Conservation (phyloP, 192 early-diverging fungal genomes). For the Oehlia diaphana region DNA sequence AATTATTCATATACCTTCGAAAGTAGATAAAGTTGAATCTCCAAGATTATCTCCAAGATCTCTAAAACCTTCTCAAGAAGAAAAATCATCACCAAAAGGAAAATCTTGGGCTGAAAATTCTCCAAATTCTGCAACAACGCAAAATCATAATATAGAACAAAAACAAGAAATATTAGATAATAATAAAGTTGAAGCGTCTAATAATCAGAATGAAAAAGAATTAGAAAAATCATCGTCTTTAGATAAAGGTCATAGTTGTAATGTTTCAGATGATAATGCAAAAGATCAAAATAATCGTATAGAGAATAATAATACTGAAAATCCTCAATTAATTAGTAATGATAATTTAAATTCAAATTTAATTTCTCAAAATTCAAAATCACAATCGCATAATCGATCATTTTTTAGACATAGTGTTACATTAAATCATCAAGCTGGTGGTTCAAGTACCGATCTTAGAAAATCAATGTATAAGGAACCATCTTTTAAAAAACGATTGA, state of each 20-base stretch:
- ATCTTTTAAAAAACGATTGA: constrained; percentile 4
- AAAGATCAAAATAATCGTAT: background rate
- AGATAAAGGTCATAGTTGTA: background rate
- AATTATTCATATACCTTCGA: background rate
- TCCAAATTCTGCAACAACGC: background rate
- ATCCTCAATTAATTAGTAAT: constrained; percentile 9
- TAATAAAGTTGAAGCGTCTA: background rate
- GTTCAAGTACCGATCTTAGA: constrained; percentile 10
- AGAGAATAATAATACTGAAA: background rate
- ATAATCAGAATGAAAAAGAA: background rate
- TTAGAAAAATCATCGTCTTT: background rate
- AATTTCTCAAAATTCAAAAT: background rate
- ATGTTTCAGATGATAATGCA: background rate
- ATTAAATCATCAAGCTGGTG: background rate
- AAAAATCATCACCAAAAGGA: background rate
- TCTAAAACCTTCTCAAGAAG: background rate
- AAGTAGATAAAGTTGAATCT: background rate
- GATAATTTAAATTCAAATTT: constrained; percentile 9
- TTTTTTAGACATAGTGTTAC: background rate
- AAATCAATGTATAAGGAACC: constrained; percentile 20
- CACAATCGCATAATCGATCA: background rate
- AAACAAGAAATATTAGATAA: background rate
- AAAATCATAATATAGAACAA: background rate
- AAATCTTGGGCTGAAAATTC: background rate
- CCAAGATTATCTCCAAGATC: background rate